Percentiles rank a stretch among this genome's conserved stretches.
These are phyloP conservation scores for Metschnikowia hibisci DNA, from an alignment of 805 yeast genomes.

Conservation along the genomic window DNA sequence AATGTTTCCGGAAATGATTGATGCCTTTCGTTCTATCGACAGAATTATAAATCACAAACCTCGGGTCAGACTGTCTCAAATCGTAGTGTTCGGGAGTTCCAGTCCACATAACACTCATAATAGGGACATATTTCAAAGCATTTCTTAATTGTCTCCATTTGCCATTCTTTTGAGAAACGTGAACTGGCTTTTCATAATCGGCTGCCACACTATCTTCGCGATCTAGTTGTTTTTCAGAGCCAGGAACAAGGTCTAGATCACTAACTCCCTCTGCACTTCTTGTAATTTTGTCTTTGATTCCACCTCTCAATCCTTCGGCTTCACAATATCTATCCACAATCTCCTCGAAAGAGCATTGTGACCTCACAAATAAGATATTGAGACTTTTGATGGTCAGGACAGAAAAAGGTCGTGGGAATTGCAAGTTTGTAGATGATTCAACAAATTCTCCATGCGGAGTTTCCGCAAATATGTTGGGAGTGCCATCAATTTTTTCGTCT, in stretches of 20 bases:
- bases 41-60: slow-evolving; percentile 42
- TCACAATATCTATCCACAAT: slow-evolving; percentile 26
- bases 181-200: slow-evolving; percentile 5
- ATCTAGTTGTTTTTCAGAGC: neutral
- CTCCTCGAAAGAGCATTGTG: slow-evolving; percentile 21
- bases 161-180: slow-evolving; percentile 10
- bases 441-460: slow-evolving; percentile 1
- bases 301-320: slow-evolving; percentile 2
- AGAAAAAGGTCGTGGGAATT: slow-evolving; percentile 35
- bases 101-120: slow-evolving; percentile 44
- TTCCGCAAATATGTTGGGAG: neutral
- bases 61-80: slow-evolving; percentile 37
- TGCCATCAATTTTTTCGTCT: neutral
- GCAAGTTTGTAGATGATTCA: slow-evolving; percentile 4
- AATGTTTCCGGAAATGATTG: slow-evolving; percentile 60
- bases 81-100: slow-evolving; percentile 63
- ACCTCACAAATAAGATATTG: slow-evolving; percentile 33
- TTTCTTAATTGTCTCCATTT: slow-evolving; percentile 8
- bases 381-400: slow-evolving; percentile 29
- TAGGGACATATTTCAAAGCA: slow-evolving; percentile 30
- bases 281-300: neutral
- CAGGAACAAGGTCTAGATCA: neutral
- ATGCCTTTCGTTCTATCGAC: slow-evolving; percentile 46
- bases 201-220: neutral
- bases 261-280: neutral